Evolutionary conservation across 805 yeast genomes (phyloP).

Genomic region (Naumovozyma castellii): DNA sequence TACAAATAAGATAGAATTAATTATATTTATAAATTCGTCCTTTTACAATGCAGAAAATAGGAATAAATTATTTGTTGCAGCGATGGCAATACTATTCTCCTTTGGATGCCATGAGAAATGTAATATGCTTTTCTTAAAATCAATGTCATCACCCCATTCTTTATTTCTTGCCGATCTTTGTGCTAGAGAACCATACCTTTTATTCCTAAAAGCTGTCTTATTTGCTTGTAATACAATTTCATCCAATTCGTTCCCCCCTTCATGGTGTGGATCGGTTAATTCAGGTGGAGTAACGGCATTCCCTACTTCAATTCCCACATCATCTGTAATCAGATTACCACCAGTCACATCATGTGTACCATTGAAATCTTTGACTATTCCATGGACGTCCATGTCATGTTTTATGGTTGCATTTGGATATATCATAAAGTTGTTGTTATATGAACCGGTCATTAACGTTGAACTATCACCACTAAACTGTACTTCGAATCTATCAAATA

Average conservation of each 20-base stretch:
- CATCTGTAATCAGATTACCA: conserved; percentile 3
- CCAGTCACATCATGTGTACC: conserved; percentile 5
- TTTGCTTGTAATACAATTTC: conserved; percentile 94
- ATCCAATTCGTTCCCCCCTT: conserved; percentile 16
- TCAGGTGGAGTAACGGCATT: not conserved
- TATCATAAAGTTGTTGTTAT: conserved; percentile 93
- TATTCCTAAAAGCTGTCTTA: conserved; percentile 80
- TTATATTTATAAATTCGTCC: not conserved
- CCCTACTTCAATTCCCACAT: not conserved
- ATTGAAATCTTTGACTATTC: not conserved
- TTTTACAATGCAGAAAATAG: conserved; percentile 61
- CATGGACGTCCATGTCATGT: conserved; percentile 9
- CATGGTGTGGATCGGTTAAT: conserved; percentile 2
- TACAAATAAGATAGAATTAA: not conserved
- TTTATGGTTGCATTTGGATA: conserved; percentile 70
- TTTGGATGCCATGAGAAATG: conserved; percentile 98
- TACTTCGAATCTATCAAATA: conserved; percentile 96
- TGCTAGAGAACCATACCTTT: conserved; percentile 28
- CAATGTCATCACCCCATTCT: conserved; percentile 65
- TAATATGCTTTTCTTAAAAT: conserved; percentile 87
- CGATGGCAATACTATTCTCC: conserved; percentile 94
- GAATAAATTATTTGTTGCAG: conserved; percentile 92
- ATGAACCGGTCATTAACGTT: conserved; percentile 92
- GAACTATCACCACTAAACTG: conserved; percentile 88
- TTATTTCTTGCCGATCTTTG: conserved; percentile 36